Conservation (phyloP, 257 asterid genomes). For the Nicotiana knightiana region DNA sequence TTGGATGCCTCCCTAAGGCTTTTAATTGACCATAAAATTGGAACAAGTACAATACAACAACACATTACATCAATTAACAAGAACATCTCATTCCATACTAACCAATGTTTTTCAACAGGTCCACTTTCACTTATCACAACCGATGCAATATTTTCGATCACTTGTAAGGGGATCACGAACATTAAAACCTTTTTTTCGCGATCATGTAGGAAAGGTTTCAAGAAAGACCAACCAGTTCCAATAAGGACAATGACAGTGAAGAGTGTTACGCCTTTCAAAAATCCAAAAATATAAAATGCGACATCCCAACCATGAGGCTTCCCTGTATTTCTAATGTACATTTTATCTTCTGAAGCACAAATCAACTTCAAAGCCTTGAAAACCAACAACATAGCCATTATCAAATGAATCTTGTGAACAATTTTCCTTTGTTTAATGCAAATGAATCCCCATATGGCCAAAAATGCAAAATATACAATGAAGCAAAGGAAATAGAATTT, state of each 20-base stretch:
- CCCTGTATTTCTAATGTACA: conserved; percentile 27
- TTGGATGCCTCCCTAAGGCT: conserved; percentile 23
- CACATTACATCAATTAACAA: conserved; percentile 30
- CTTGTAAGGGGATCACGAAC: conserved; percentile 34
- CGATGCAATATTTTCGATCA: conserved; percentile 23
- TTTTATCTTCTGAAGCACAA: conserved; percentile 32
- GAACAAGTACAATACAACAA: conserved; percentile 30
- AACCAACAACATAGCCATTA: conserved; percentile 24
- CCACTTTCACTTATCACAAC: conserved; percentile 33
- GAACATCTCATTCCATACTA: conserved; percentile 31
- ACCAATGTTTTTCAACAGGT: conserved; percentile 26
- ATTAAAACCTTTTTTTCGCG: conserved; percentile 28
- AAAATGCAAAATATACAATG: conserved; percentile 3
- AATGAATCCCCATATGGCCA: conserved; percentile 16
- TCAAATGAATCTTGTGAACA: conserved; percentile 27
- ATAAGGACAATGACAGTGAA: conserved; percentile 31
- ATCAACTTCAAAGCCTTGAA: conserved; percentile 32
- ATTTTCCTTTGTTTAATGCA: conserved; percentile 12
- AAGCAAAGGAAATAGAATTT: conserved; percentile 17
- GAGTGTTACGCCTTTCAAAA: conserved; percentile 23
- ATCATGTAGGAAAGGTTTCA: conserved; percentile 33
- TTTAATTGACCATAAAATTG: conserved; percentile 34
- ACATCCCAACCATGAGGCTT: conserved; percentile 43
- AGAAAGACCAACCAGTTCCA: conserved; percentile 42
- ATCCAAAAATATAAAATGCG: conserved; percentile 26